Evolutionary conservation across 2,329 filamentous ascomycete species (phyloP).

Genomic region (Lizonia empirigonia): DNA sequence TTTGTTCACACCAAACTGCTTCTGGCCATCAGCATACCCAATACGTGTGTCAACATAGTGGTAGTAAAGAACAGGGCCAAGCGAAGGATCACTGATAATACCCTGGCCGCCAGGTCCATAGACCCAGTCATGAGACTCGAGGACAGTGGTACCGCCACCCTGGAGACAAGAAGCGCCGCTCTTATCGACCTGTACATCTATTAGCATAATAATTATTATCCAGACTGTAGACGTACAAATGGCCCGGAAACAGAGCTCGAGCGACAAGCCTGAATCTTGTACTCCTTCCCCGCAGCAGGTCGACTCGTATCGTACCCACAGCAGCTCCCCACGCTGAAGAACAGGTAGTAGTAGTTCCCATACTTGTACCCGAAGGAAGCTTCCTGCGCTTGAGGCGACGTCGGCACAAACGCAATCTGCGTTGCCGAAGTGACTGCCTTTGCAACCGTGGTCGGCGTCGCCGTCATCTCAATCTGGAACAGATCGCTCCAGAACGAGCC

Average conservation of each 20-base stretch:
- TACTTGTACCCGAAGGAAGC: conserved; percentile 61
- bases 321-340: conserved; percentile 65
- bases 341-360: conserved; percentile 65
- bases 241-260: conserved; percentile 56
- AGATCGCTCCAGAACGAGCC: conserved; percentile 71
- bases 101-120: conserved; percentile 69
- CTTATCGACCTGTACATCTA: conserved; percentile 52
- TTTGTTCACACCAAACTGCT: conserved; percentile 56
- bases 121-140: conserved; percentile 61
- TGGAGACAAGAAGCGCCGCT: conserved; percentile 56
- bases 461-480: conserved; percentile 61
- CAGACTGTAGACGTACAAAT: conserved; percentile 49
- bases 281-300: conserved; percentile 63
- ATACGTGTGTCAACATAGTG: conserved; percentile 51
- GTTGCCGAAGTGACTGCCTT: conserved; percentile 38
- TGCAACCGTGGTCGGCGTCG: conserved; percentile 34
- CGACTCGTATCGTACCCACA: conserved; percentile 59
- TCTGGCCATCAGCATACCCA: conserved; percentile 55
- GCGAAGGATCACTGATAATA: conserved; percentile 54
- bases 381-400: conserved; percentile 59
- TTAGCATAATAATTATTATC: background rate
- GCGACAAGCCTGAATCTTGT: conserved; percentile 67
- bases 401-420: conserved; percentile 60
- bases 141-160: conserved; percentile 63
- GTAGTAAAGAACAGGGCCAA: conserved; percentile 45